Base-by-base conservation (phyloP, 2,329 filamentous ascomycete genomes). In the Penicillium sp. region DNA sequence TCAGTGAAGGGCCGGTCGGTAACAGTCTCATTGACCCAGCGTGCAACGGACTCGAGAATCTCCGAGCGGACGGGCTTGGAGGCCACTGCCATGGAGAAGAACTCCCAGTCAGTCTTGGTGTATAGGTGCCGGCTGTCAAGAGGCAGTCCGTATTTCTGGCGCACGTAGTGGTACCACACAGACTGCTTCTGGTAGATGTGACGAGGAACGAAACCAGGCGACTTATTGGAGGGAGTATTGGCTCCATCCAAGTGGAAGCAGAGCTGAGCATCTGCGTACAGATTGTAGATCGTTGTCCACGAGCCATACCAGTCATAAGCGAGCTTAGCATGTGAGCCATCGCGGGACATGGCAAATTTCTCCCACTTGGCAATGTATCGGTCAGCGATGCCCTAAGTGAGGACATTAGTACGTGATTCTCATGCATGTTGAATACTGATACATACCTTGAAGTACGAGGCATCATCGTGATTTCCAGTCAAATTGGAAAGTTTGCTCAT, bases 21-120 rank as follows among this genome's bases (percentile, higher is more conserved):
- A 18, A 74, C 79, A 1, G 90, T 95, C 74, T 95, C 89, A 67
- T 94, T 95, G 56, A 96, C 79, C 91, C 91, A 96, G 53, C 77
- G 78, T 1, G 89, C 89, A 40, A 94, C 87, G 18, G 85, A 83
- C 56, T 90, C 81, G 33, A 94, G 76, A 49, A 95, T 91, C 69
- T 89, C 84, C 2, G 81, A 80, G 51, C 90, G 82, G 1, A 89
- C 88, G 55, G 81, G 75, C 69, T 83, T 82, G 63, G 85, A 86
- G 4, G 89, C 84, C 5, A 95, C 88, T 1, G 90, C 89, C 45
- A 91, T 90, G 0, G 90, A 89, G 72, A 94, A 92, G 71, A 95
- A 92, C 65, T 94, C 88, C 91, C 91, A 96, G 74, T 96, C 91
- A 27, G 88, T 91, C 75, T 96, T 96, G 31, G 90, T 88, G 73